Base-by-base conservation (phyloP, 352 stramenopile species). In the Phytopythium vexans region DNA sequence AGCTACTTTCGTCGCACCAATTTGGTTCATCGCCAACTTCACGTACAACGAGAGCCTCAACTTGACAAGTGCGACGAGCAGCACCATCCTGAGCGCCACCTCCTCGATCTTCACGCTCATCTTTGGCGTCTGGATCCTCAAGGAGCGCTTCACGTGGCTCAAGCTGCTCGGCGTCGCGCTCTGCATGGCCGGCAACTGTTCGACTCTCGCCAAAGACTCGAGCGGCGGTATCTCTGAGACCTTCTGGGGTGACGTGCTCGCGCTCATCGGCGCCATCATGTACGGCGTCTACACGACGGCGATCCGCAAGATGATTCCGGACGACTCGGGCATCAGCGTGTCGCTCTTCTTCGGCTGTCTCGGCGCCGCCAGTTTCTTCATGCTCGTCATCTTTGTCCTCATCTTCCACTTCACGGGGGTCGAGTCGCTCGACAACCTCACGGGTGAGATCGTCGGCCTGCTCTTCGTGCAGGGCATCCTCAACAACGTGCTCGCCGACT, bases 21-120 rank as follows among this genome's bases (percentile, higher is more conserved):
- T 98, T 34, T 99, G 95, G 94, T 98, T 98, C 74, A 49, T 96
- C 41, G 92, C 92, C 27, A 98, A 98, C 65, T 98, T 89, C 49
- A 84, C 87, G 38, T 98, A 98, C 77, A 98, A 98, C 70, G 66
- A 89, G 41, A 95, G 77, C 42, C 72, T 98, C n/a, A 79, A 88
- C 65, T 83, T 88, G 60, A 98, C 93, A 7, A 88, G 86, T 46
- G 95, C 98, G 49, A 97, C 93, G 38, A 97, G 86, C 62, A 97
- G 77, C 53, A 99, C 96, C 15, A 97, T 99, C 32, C 83, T 99
- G 50, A 94, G 82, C 47, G 90, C 86, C 15, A 98, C 92, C 10
- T 96, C 92, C 14, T 94, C 84, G 9, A 76, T 98, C 15, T 99
- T 98, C 67, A 98, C 94, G 27, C 94, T 98, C 62, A 52, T 90